Conservation (phyloP, 306 rosid genomes). For the Lupinus albus region DNA sequence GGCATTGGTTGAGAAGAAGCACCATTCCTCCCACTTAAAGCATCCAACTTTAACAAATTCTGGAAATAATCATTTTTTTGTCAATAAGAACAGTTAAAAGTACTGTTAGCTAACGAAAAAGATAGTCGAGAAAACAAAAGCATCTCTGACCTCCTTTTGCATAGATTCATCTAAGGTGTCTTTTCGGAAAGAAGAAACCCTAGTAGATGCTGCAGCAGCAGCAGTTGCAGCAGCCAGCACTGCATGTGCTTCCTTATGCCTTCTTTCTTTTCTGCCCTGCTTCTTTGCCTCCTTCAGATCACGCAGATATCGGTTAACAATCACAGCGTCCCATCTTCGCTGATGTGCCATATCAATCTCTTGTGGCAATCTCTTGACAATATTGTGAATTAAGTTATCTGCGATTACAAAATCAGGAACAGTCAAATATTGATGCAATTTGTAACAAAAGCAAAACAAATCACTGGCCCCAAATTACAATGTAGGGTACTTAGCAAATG, state of each 20-base stretch:
- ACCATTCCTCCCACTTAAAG: slow-evolving; percentile 57
- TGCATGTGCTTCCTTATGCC: slow-evolving; percentile 96
- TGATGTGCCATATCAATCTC: slow-evolving; percentile 71
- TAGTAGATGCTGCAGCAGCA: slow-evolving; percentile 92
- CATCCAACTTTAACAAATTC: slow-evolving; percentile 57
- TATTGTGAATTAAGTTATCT: slow-evolving; percentile 67
- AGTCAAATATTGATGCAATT: slow-evolving; percentile 6
- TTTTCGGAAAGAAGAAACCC: slow-evolving; percentile 87
- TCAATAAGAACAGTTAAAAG: slow-evolving; percentile 24
- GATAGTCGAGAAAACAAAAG: neutral
- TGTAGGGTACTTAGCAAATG: neutral
- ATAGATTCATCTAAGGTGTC: slow-evolving; percentile 68
- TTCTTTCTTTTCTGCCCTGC: slow-evolving; percentile 92
- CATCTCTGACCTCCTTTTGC: slow-evolving; percentile 68
- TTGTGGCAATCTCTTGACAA: slow-evolving; percentile 70
- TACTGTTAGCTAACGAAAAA: neutral
- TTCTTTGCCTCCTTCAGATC: slow-evolving; percentile 92
- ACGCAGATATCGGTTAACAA: slow-evolving; percentile 72
- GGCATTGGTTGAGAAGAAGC: slow-evolving; percentile 73
- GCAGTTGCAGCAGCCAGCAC: slow-evolving; percentile 99
- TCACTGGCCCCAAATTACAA: neutral
- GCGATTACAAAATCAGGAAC: slow-evolving; percentile 47
- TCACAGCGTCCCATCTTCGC: slow-evolving; percentile 86
- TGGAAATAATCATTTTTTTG: slow-evolving; percentile 39
- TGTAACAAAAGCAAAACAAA: neutral